Evolutionary conservation across 805 yeast species (phyloP), one percentile per base, ranked within the genome.

Genomic region (Wickerhamiella parazyma): DNA sequence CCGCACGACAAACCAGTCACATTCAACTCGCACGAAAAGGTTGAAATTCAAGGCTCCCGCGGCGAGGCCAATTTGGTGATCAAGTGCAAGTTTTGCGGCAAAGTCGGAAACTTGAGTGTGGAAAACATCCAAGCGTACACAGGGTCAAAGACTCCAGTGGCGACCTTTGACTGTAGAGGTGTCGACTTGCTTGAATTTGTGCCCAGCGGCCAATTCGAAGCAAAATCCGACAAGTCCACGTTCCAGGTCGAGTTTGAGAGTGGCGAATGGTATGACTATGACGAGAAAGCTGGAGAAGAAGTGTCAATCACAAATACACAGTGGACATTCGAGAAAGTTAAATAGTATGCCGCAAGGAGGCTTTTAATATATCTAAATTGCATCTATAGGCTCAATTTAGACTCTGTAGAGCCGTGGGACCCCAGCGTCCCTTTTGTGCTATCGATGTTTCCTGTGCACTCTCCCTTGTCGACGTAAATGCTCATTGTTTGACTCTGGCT

Each of bases 181-280:
- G 60, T 84, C 34, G 93, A 83, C 41, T 64, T 86, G 25, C 64
- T 67, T 8, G 74, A 74, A 45, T 86, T 85, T 51, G 59, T 74
- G 14, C 82, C 94, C 2, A 71, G 69, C 28, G 60, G 48, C 14
- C 40, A 46, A 18, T 55, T 53, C 38, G 31, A 38, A 38, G 53
- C 53, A 10, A 34, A 53, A 29, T 81, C 82, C 10, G 76, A 72
- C 11, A 58, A 73, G 2, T 67, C 80, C 8, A 60, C 57, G 42
- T 83, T 81, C 55, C 55, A 56, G 5, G 83, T 80, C 22, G 71
- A 85, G 20, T 91, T 80, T 45, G 64, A 86, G 22, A 95, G 83
- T 20, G 76, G 74, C 42, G 97, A 91, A 57, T 87, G 95, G 87
- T 91, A 78, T 57, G 98, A 91, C 55, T 91, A 87, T 57, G 97